Conservation (phyloP, 176 grass and related monocot species). For the Lolium multiflorum region DNA sequence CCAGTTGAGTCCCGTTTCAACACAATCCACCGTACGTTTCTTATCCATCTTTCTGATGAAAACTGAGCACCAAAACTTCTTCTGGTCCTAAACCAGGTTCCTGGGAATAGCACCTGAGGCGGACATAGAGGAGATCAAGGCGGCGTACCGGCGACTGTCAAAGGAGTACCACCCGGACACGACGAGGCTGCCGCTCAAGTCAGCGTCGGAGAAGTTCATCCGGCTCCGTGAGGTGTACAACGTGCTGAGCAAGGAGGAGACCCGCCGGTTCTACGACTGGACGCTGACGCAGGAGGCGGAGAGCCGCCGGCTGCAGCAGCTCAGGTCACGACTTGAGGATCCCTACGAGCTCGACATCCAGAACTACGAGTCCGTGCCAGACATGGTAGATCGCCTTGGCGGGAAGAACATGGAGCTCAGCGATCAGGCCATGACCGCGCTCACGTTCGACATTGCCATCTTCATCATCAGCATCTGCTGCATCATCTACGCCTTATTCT, state of each 20-base stretch:
- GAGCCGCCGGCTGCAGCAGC: slow-evolving; percentile 78
- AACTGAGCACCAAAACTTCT: background rate
- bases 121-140: slow-evolving; percentile 92
- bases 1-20: slow-evolving; percentile 51
- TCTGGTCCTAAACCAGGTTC: slow-evolving; percentile 49
- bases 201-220: slow-evolving; percentile 88
- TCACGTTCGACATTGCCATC: slow-evolving; percentile 72
- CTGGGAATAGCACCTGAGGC: slow-evolving; percentile 62
- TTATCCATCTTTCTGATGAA: background rate
- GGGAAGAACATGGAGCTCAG: slow-evolving; percentile 90
- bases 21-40: background rate
- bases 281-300: slow-evolving; percentile 92
- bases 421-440: slow-evolving; percentile 85
- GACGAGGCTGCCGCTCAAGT: slow-evolving; percentile 76
- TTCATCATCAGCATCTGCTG: slow-evolving; percentile 68
- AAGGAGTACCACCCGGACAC: slow-evolving; percentile 99
- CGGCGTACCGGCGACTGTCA: slow-evolving; percentile 84
- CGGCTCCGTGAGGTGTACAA: slow-evolving; percentile 83
- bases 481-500: slow-evolving; percentile 70
- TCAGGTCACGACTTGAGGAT: slow-evolving; percentile 76
- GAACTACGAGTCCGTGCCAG: slow-evolving; percentile 67
- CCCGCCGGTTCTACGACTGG: slow-evolving; percentile 92
- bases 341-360: slow-evolving; percentile 75
- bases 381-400: slow-evolving; percentile 86
- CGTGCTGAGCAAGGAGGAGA: slow-evolving; percentile 77